Percentiles rank a stretch among this genome's conserved stretches.
phyloP scores from a whole-genome alignment of 2,329 filamentous ascomycete species.

The Ophiostoma australiae region DNA sequence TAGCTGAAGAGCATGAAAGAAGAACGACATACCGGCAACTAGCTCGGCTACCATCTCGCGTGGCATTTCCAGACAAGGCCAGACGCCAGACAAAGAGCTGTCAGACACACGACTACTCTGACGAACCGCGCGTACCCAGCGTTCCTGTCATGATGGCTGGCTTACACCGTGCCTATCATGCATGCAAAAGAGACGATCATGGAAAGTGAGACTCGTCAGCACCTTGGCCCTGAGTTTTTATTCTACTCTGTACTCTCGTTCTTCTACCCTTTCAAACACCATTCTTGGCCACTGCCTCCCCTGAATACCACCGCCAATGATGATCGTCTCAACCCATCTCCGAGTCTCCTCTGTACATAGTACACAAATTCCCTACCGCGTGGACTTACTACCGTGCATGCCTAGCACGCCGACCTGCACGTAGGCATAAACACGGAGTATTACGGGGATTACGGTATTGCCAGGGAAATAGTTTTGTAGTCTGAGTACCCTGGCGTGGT shows the following conservation, averaged over 20 bases:
- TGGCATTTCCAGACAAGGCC: neutral
- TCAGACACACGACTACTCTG: neutral
- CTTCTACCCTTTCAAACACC: neutral
- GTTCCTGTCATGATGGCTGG: neutral
- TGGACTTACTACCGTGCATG: neutral
- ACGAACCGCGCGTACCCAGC: neutral
- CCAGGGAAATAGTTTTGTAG: neutral
- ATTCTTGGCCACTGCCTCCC: neutral
- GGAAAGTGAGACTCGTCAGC: conserved; percentile 2
- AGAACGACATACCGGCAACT: too few species aligned
- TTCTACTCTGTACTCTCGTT: neutral
- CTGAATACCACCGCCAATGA: neutral
- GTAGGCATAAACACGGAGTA: neutral
- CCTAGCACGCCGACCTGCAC: neutral
- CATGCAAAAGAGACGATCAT: neutral
- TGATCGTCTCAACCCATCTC: neutral
- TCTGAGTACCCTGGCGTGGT: neutral
- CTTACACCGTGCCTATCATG: neutral
- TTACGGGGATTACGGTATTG: neutral
- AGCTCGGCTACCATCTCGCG: neutral
- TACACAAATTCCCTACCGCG: neutral
- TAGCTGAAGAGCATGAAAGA: too few species aligned
- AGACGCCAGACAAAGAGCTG: neutral
- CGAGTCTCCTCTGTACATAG: neutral
- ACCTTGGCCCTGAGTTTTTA: neutral